phyloP scores from a whole-genome alignment of 192 early-diverging fungal genomes.

The Funneliformis geosporum region DNA sequence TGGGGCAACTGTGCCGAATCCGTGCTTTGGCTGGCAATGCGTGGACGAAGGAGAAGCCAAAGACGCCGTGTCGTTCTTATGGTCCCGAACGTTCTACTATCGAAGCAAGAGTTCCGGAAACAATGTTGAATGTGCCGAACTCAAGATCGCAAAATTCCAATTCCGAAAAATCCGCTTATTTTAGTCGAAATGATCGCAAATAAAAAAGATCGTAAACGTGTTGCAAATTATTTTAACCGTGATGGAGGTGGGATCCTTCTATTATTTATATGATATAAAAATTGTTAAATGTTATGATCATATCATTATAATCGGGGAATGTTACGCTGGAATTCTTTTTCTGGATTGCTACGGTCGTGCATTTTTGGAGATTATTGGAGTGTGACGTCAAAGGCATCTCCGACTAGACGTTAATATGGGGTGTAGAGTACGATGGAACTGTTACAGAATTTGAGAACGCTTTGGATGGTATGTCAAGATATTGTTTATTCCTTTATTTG shows the following conservation, averaged over 20 bases:
- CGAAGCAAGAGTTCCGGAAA: neutral
- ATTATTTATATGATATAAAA: too few relatives aligned
- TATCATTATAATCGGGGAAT: slow-evolving; percentile 28
- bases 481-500: too few relatives aligned
- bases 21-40: neutral
- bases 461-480: too few relatives aligned
- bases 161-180: neutral
- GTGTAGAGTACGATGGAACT: too few relatives aligned
- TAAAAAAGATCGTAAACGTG: neutral
- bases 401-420: too few relatives aligned
- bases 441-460: too few relatives aligned
- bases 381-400: slow-evolving; percentile 20
- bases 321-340: slow-evolving; percentile 28
- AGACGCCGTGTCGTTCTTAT: slow-evolving; percentile 14
- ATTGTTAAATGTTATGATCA: slow-evolving; percentile 33
- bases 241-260: neutral
- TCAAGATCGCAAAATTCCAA: slow-evolving; percentile 1
- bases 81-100: neutral
- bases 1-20: slow-evolving; percentile 10
- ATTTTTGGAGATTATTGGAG: slow-evolving; percentile 29
- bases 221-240: slow-evolving; percentile 7
- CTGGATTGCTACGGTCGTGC: slow-evolving; percentile 22
- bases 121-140: neutral
- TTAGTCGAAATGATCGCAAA: neutral
- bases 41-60: neutral